These are phyloP conservation scores for Bipolaris cookei DNA, from an alignment of 2,329 filamentous ascomycete genomes.

Conservation along the genomic window DNA sequence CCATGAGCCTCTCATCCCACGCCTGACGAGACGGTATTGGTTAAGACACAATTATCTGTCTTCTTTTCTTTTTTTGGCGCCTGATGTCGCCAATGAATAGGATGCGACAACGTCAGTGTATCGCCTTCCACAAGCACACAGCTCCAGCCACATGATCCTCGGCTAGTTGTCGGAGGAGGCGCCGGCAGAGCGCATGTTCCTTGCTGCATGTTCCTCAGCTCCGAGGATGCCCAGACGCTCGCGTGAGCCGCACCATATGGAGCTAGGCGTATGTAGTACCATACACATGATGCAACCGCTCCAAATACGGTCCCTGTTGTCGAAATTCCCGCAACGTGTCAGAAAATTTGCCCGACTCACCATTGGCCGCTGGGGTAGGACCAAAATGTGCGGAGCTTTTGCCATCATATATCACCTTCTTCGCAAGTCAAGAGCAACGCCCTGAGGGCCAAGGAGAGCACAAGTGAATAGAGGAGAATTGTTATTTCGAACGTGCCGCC, in stretches of 20 bases:
- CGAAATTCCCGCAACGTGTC: constrained; percentile 24
- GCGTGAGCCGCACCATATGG: constrained; percentile 22
- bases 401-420: background rate
- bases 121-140: constrained; percentile 17
- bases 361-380: constrained; percentile 16
- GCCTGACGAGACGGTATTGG: constrained; percentile 26
- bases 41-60: constrained; percentile 7
- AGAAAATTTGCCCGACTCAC: constrained; percentile 27
- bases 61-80: constrained; percentile 6
- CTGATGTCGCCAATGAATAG: background rate
- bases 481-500: constrained; percentile 46
- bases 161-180: constrained; percentile 20
- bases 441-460: background rate
- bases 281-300: constrained; percentile 10
- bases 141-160: constrained; percentile 34
- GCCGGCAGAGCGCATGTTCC: constrained; percentile 21
- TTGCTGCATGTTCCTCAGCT: constrained; percentile 27
- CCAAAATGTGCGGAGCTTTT: background rate
- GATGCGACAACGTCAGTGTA: constrained; percentile 1
- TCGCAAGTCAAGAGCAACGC: background rate
- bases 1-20: constrained; percentile 12
- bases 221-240: constrained; percentile 30
- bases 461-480: constrained; percentile 40
- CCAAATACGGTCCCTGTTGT: constrained; percentile 10
- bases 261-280: constrained; percentile 6